Conservation (phyloP, 139 green algal species). For the Raphidocelis subcapitata region DNA sequence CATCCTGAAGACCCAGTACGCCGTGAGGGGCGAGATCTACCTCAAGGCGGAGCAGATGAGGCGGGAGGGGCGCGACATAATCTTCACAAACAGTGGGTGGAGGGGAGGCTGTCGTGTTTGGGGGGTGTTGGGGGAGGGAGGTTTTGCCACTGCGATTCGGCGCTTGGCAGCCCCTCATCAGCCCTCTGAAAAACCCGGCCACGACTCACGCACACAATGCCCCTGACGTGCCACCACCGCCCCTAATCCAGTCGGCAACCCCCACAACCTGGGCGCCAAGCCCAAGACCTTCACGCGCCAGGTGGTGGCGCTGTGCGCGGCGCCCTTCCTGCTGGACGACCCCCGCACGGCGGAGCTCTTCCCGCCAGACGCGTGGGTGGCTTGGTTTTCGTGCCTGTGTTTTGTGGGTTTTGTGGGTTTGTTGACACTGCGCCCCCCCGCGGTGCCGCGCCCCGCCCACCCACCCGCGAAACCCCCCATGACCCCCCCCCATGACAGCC, state of each 20-base stretch:
- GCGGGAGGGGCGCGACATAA: conserved; percentile 82
- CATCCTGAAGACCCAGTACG: too few relatives aligned
- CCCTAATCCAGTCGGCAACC: conserved; percentile 85
- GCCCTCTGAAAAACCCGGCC: too few relatives aligned
- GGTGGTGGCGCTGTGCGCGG: conserved; percentile 76
- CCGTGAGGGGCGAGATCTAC: conserved; percentile 81
- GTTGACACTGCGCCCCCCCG: too few relatives aligned
- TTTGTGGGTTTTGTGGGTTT: too few relatives aligned
- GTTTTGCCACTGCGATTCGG: neutral
- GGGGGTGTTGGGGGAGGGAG: neutral
- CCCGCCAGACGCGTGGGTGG: conserved; percentile 69
- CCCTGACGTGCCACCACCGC: neutral
- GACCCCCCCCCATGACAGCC: too few relatives aligned
- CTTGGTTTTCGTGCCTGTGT: too few relatives aligned
- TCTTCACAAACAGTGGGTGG: conserved; percentile 88
- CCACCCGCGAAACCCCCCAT: too few relatives aligned
- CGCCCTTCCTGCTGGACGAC: conserved; percentile 79
- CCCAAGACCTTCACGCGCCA: conserved; percentile 82
- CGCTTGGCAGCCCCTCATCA: too few relatives aligned
- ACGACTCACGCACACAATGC: neutral
- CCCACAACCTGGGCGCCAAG: conserved; percentile 88
- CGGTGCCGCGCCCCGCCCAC: too few relatives aligned
- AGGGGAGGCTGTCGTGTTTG: neutral
- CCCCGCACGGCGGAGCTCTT: conserved; percentile 65
- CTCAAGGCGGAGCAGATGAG: conserved; percentile 79